These are phyloP conservation scores for Madurella mycetomatis DNA, from an alignment of 2,329 filamentous ascomycete species.

Conservation along the genomic window DNA sequence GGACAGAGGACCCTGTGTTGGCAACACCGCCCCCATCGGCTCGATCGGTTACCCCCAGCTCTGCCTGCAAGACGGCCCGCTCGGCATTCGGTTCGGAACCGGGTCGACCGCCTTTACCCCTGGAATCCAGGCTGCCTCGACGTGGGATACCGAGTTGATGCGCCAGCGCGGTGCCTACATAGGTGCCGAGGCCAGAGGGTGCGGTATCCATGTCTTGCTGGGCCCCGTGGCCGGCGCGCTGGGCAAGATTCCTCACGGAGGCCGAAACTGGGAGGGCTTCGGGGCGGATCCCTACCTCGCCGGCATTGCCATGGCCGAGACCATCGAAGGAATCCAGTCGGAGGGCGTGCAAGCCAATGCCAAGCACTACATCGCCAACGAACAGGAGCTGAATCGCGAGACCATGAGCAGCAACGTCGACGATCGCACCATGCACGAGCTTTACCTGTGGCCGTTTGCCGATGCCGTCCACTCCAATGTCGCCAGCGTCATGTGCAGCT, in stretches of 20 bases:
- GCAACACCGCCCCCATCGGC: conserved; percentile 53
- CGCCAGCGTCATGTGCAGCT: conserved; percentile 66
- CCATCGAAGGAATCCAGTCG: conserved; percentile 54
- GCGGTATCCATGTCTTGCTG: conserved; percentile 70
- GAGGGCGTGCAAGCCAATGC: conserved; percentile 48
- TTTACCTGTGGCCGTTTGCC: conserved; percentile 64
- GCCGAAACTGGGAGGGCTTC: conserved; percentile 82
- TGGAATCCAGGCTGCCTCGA: conserved; percentile 72
- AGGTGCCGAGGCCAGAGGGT: conserved; percentile 63
- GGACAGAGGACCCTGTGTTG: conserved; percentile 65
- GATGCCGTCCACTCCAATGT: conserved; percentile 64
- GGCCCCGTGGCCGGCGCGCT: conserved; percentile 73
- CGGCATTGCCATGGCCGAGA: conserved; percentile 58
- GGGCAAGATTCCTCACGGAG: conserved; percentile 67
- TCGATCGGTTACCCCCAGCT: conserved; percentile 64
- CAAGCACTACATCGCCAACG: conserved; percentile 64
- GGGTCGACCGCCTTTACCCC: conserved; percentile 74
- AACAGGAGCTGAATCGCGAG: conserved; percentile 60
- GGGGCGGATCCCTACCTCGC: conserved; percentile 71
- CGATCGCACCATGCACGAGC: conserved; percentile 63
- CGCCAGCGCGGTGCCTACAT: conserved; percentile 64
- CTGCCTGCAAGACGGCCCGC: conserved; percentile 75
- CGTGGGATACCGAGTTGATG: conserved; percentile 75
- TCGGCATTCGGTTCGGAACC: conserved; percentile 68
- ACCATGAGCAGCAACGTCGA: conserved; percentile 54